Evolutionary conservation across 1,284 basidiomycete species (phyloP).

Genomic region (Puccinia polysora): DNA sequence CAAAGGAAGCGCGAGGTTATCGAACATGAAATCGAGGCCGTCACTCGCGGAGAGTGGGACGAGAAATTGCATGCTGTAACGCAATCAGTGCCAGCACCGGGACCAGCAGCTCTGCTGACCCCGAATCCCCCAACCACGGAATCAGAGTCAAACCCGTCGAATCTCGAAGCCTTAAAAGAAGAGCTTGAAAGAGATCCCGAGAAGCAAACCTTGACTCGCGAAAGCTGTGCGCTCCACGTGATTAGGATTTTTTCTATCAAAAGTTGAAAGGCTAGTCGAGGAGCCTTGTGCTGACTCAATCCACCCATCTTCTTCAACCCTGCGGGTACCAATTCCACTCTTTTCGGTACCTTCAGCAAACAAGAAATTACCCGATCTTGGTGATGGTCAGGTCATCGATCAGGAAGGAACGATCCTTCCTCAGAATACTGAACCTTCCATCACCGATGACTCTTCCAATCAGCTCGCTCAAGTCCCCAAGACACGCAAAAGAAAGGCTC

Average conservation of each 20-base stretch:
- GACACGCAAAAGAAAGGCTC: conserved; percentile 15
- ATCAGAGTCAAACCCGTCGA: background rate
- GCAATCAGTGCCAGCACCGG: background rate
- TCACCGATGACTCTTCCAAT: background rate
- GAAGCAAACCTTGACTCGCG: background rate
- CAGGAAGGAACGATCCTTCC: conserved; percentile 3
- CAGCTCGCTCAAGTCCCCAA: background rate
- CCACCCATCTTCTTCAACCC: background rate
- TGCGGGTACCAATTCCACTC: background rate
- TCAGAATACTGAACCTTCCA: background rate
- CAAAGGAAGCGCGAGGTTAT: background rate
- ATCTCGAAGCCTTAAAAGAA: background rate
- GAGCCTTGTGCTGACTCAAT: too few relatives aligned
- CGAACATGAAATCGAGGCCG: conserved; percentile 8
- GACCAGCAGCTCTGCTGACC: background rate
- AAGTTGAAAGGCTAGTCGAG: too few relatives aligned
- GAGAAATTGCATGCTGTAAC: background rate
- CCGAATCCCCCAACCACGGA: background rate
- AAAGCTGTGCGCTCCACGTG: background rate
- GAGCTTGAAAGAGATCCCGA: background rate
- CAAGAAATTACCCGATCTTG: conserved; percentile 2
- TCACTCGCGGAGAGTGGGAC: conserved; percentile 20
- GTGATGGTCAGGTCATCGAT: background rate
- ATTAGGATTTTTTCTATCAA: too few relatives aligned
- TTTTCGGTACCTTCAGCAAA: background rate